Evolutionary conservation across 2,329 filamentous ascomycete genomes (phyloP).

Genomic region (Fusarium armeniacum): DNA sequence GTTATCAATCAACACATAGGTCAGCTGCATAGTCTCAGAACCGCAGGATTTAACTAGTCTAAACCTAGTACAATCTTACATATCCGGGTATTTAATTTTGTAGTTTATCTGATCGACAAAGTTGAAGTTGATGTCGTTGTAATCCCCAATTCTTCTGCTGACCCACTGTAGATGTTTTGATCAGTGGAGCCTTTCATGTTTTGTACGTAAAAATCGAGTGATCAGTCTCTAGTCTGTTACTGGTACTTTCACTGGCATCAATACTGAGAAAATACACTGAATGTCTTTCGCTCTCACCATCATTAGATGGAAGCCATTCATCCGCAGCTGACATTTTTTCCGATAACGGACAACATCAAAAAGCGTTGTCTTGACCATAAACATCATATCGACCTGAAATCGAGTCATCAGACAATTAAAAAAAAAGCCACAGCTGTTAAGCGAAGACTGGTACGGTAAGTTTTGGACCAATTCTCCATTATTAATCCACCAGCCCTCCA

Average conservation of each 20-base stretch:
- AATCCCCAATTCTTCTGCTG: slow-evolving; percentile 13
- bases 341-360: slow-evolving; percentile 20
- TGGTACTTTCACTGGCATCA: background rate
- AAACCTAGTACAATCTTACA: slow-evolving; percentile 10
- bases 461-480: slow-evolving; percentile 31
- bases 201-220: slow-evolving; percentile 41
- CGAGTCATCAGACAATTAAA: slow-evolving; percentile 30
- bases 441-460: slow-evolving; percentile 18
- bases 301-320: slow-evolving; percentile 10
- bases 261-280: background rate
- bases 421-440: slow-evolving; percentile 38
- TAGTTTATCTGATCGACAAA: slow-evolving; percentile 24
- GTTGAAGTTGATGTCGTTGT: background rate
- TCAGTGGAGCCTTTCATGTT: slow-evolving; percentile 18
- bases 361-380: background rate
- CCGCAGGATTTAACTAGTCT: background rate
- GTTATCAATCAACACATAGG: background rate
- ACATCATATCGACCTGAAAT: background rate
- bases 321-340: slow-evolving; percentile 13
- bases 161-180: slow-evolving; percentile 34
- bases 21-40: background rate
- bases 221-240: slow-evolving; percentile 1
- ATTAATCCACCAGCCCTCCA: slow-evolving; percentile 40
- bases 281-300: background rate
- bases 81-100: background rate